phyloP scores from a whole-genome alignment of 495 filamentous ascomycete species.

The Xylaria acuta region DNA sequence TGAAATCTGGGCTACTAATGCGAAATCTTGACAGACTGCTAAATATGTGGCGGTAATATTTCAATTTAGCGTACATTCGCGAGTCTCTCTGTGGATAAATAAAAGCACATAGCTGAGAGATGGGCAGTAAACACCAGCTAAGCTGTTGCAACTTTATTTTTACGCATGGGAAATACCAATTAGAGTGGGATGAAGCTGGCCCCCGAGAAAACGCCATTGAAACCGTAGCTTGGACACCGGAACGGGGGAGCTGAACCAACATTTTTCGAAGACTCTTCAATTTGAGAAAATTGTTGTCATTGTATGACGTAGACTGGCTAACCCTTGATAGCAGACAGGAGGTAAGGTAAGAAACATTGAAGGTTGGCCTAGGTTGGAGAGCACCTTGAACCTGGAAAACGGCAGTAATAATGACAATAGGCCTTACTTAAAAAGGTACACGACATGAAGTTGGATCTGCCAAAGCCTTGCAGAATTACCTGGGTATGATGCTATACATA shows the following conservation, averaged over 20 bases:
- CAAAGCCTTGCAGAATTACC: background rate
- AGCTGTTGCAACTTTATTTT: too few species aligned
- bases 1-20: too few species aligned
- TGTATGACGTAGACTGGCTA: background rate
- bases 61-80: background rate
- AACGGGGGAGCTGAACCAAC: too few species aligned
- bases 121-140: too few species aligned
- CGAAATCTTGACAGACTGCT: too few species aligned
- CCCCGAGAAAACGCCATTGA: background rate
- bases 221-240: too few species aligned
- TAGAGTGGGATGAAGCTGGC: background rate
- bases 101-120: too few species aligned
- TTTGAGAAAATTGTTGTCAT: background rate
- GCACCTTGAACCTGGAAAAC: background rate
- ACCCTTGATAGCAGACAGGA: background rate
- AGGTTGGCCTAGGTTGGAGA: background rate
- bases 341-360: background rate
- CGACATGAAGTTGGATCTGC: background rate
- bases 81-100: too few species aligned
- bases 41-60: background rate
- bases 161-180: background rate
- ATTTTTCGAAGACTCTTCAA: too few species aligned
- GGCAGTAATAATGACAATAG: background rate
- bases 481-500: constrained; percentile 19
- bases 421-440: background rate